Conservation (phyloP, 2,329 filamentous ascomycete genomes). For the Ophiostoma populinum region DNA sequence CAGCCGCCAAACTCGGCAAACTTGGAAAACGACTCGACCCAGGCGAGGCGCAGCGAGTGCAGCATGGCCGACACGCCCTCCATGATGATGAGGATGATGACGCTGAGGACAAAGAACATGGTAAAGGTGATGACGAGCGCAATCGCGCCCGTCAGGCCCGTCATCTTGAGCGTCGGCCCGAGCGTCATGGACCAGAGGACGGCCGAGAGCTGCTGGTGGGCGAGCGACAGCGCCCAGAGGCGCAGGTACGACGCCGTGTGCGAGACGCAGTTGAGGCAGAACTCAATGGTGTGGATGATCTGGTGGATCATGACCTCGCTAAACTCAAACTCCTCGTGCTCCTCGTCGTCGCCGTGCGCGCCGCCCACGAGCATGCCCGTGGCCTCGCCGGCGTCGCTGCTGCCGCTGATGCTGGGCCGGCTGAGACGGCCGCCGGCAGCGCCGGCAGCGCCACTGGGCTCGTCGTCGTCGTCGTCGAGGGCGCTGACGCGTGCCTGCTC, state of each 20-base stretch:
- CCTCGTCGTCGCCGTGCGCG: conserved; percentile 28
- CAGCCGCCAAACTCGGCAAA: conserved; percentile 85
- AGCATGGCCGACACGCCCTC: conserved; percentile 93
- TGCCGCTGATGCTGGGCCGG: conserved; percentile 21
- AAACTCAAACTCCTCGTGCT: conserved; percentile 95
- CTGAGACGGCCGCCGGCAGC: conserved; percentile 21
- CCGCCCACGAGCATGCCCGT: conserved; percentile 58
- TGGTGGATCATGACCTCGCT: conserved; percentile 97
- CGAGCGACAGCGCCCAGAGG: conserved; percentile 92
- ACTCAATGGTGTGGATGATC: conserved; percentile 97
- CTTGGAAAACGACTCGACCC: conserved; percentile 97
- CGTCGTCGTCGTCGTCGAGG: conserved; percentile 68
- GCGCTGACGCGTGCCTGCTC: conserved; percentile 77
- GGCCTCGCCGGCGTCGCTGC: conserved; percentile 54
- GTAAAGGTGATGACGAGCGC: conserved; percentile 70
- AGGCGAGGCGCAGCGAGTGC: conserved; percentile 70
- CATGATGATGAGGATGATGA: conserved; percentile 68
- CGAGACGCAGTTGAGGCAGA: conserved; percentile 97
- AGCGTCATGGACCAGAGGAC: conserved; percentile 97
- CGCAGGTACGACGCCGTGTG: conserved; percentile 97
- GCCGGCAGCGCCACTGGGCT: conserved; percentile 41
- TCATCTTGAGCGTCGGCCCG: conserved; percentile 51
- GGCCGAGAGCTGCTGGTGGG: conserved; percentile 89
- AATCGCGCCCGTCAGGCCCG: conserved; percentile 53
- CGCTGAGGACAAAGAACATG: conserved; percentile 72